These are phyloP conservation scores for Spathaspora arborariae DNA, from an alignment of 805 yeast species.

Conservation along the genomic window DNA sequence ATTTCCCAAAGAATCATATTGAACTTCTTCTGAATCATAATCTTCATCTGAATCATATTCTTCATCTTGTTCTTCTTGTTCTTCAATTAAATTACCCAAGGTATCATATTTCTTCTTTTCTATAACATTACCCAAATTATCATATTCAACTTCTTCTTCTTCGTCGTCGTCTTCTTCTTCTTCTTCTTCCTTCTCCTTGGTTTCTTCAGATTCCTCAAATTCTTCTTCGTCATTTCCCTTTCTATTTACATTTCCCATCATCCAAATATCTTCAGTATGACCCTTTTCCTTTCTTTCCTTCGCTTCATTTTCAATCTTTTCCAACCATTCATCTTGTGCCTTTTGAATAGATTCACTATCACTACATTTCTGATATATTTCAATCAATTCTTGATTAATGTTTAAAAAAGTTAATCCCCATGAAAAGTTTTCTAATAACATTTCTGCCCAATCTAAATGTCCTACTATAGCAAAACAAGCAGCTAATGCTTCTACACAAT, in stretches of 20 bases:
- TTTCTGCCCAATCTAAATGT: slow-evolving; percentile 81
- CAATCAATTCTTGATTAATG: slow-evolving; percentile 74
- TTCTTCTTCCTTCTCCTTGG: slow-evolving; percentile 9
- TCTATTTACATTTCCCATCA: slow-evolving; percentile 73
- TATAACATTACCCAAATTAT: slow-evolving; percentile 17
- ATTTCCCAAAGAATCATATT: slow-evolving; percentile 21
- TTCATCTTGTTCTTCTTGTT: slow-evolving; percentile 7
- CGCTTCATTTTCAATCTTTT: slow-evolving; percentile 60
- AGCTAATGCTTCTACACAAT: slow-evolving; percentile 96
- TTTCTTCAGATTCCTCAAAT: slow-evolving; percentile 8
- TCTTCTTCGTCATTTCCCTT: slow-evolving; percentile 3
- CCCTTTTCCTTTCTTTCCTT: slow-evolving; percentile 55
- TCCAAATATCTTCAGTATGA: slow-evolving; percentile 64
- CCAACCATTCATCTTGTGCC: slow-evolving; percentile 77
- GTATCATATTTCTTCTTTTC: slow-evolving; percentile 5
- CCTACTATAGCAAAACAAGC: slow-evolving; percentile 96
- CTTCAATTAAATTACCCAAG: slow-evolving; percentile 9
- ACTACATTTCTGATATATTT: slow-evolving; percentile 72
- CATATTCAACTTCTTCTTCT: slow-evolving; percentile 14
- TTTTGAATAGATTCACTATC: slow-evolving; percentile 68
- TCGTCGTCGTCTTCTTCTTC: slow-evolving; percentile 11
- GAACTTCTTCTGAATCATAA: slow-evolving; percentile 9
- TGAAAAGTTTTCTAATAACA: slow-evolving; percentile 72
- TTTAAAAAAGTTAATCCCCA: slow-evolving; percentile 92
- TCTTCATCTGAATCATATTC: slow-evolving; percentile 1